Evolutionary conservation across 2,329 filamentous ascomycete species (phyloP), one percentile per base, ranked within the genome.

Genomic region (Exophiala mesophila): DNA sequence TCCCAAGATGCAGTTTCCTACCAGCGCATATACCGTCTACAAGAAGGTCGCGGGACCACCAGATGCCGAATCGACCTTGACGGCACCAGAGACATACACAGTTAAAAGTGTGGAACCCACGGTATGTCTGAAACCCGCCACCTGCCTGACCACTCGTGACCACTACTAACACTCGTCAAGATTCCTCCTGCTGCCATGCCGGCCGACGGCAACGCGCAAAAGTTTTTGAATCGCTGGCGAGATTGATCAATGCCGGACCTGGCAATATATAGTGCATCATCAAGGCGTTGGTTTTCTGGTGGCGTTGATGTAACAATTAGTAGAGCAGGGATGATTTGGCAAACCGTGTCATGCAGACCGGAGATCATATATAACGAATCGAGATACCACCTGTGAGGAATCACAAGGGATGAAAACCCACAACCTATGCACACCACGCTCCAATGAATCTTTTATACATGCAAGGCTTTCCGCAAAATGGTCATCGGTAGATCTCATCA

Each of bases 401-500:
- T 28, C 10, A 13, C 5, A 12, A 30, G 15, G 19, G n/a, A 31
- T 31, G n/a, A 36, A 34, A 12, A 30, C 39, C 47, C 48, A 17
- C 49, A 49, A 52, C n/a, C n/a, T n/a, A n/a, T n/a, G n/a, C n/a
- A n/a, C n/a, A n/a, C n/a, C n/a, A n/a, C n/a, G n/a, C n/a, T n/a
- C n/a, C n/a, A n/a, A n/a, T n/a, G n/a, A n/a, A n/a, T n/a, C n/a
- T n/a, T n/a, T n/a, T n/a, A n/a, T n/a, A n/a, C n/a, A n/a, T n/a
- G n/a, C n/a, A n/a, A n/a, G n/a, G n/a, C n/a, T n/a, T n/a, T n/a
- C n/a, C n/a, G n/a, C n/a, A n/a, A n/a, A n/a, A n/a, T n/a, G n/a
- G 20, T 67, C 57, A 73, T 59, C 87, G 82, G 64, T 95, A 98
- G 39, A 98, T 88, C 63, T 97, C 90, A 63, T 97, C 88, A 66